phyloP scores from a whole-genome alignment of 2,329 filamentous ascomycete genomes.

The Diaporthe sp. region DNA sequence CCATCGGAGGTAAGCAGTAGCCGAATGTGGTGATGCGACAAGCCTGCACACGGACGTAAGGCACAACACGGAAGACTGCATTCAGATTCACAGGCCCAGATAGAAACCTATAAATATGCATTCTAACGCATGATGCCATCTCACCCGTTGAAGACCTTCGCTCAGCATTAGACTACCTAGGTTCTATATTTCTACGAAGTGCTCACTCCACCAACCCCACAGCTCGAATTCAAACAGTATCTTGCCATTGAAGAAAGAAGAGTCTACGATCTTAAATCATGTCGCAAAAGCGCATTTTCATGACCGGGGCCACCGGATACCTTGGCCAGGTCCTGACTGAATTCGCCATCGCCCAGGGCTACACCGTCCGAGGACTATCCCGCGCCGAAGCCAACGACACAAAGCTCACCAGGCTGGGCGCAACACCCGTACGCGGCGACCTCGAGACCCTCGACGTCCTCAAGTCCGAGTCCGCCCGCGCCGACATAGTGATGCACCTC shows the following conservation, averaged over 20 bases:
- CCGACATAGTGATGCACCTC: constrained; percentile 59
- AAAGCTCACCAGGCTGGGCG: constrained; percentile 54
- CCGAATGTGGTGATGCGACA: background rate
- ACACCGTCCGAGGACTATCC: constrained; percentile 56
- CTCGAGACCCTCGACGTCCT: constrained; percentile 54
- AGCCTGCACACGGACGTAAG: background rate
- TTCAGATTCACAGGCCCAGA: background rate
- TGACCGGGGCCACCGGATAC: constrained; percentile 56
- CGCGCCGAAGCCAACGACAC: constrained; percentile 44
- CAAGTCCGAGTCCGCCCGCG: constrained; percentile 50
- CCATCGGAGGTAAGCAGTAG: constrained; percentile 12
- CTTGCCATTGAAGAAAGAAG: background rate
- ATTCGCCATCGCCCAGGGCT: constrained; percentile 50
- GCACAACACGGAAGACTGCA: background rate
- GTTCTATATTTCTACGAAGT: no score
- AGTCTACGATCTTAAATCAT: background rate
- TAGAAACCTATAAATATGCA: background rate
- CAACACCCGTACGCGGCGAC: constrained; percentile 54
- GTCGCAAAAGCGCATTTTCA: constrained; percentile 45
- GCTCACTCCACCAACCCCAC: no score
- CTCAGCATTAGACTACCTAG: background rate
- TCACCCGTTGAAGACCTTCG: background rate
- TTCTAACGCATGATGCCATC: no score
- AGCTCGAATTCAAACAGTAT: no score
- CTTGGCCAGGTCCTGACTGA: constrained; percentile 46